A percentile compares a stretch with the other conserved stretches of the same genome.
These are phyloP conservation scores for Groenewaldozyma tartarivorans DNA, from an alignment of 805 yeast species.

Conservation along the genomic window DNA sequence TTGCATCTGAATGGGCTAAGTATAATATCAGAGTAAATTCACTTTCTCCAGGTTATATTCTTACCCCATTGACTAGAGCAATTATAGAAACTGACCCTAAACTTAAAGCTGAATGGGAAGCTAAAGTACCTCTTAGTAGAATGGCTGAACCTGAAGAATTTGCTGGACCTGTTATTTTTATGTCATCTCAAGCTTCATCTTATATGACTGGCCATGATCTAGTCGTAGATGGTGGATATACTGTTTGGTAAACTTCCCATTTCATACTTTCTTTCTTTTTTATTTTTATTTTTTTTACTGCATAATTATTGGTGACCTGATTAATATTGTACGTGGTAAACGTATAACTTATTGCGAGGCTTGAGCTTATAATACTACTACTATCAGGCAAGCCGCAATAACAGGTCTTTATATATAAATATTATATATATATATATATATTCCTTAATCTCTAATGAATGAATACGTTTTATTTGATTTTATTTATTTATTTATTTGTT, in stretches of 20 bases:
- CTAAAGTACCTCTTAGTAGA: constrained; percentile 65
- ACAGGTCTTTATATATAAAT: background rate
- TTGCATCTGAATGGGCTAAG: constrained; percentile 78
- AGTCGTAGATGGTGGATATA: constrained; percentile 81
- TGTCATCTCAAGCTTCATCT: constrained; percentile 64
- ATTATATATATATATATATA: no score
- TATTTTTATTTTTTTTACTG: background rate
- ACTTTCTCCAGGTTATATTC: constrained; percentile 70
- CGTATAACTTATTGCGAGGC: background rate
- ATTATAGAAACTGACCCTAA: constrained; percentile 41
- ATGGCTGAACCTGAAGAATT: constrained; percentile 82
- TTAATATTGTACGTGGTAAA: background rate
- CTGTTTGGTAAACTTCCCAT: constrained; percentile 51
- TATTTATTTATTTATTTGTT: no score
- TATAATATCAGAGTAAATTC: constrained; percentile 71
- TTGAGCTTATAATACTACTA: background rate
- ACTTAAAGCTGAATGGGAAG: constrained; percentile 63
- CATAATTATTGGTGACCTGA: no score
- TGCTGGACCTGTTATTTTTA: constrained; percentile 65
- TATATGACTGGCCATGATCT: constrained; percentile 81
- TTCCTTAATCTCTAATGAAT: no score
- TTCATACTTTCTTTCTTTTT: background rate
- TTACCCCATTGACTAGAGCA: constrained; percentile 68
- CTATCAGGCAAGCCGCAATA: background rate
- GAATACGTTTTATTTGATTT: no score